Base-by-base conservation (phyloP, 345 rosid genomes). In the Eucalyptus regnans region DNA sequence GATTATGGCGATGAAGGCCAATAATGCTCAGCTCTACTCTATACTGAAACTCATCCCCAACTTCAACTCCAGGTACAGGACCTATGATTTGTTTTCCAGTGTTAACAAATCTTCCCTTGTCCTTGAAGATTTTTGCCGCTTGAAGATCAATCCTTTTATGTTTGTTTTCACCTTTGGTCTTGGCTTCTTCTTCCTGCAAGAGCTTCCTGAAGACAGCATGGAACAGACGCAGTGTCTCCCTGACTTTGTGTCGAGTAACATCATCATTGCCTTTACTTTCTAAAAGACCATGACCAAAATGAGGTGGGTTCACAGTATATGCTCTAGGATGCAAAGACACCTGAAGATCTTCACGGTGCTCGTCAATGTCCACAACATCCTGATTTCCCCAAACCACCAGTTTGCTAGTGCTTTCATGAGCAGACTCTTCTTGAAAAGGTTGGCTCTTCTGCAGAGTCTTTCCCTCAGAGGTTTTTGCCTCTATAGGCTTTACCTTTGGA, bases 31-130 rank as follows among this genome's bases (percentile, higher is more conserved):
- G 99, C 89, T 97, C 97, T 12, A 95, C 92, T 62, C 96, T 93
- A 86, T 96, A 97, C 60, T 94, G 97, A 92, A 96, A 97, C 89
- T 93, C 98, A 88, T 97, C 99, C 9, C 99, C 98, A 48, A 95
- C 93, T 89, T 93, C 93, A 88, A 96, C 96, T 46, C 99, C 99
- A 2, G 99, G 99, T 87, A 97, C 94, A 29, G 93, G 8, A 89
- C 99, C 99, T 49, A 97, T 85, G 58, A 96, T 93, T 37, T 89
- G 93, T 60, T 88, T 88, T 51, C 95, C 94, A 1, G 83, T 56
- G 89, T 93, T 95, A 31, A 94, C 89, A 86, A 50, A 91, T 88
- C 90, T 93, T 66, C 92, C 93, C 89, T 94, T 93, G 27, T 86
- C 88, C 93, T 92, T 97, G 85, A 96, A 96, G 91, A 95, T 87